Base-by-base conservation (phyloP, 345 rosid genomes). In the Melaleuca alternifolia region DNA sequence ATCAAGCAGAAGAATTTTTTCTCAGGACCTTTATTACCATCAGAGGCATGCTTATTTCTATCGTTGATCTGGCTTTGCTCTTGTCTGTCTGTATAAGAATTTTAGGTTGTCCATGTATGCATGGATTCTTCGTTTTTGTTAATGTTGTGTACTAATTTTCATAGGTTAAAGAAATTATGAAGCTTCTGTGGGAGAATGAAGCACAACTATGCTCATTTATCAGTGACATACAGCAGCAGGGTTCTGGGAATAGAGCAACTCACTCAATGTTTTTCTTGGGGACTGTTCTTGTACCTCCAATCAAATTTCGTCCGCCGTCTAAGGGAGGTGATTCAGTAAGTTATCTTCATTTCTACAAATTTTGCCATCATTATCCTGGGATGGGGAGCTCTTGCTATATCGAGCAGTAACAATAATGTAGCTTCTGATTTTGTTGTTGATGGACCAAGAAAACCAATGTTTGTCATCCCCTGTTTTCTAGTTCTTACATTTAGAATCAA, bases 241-340 rank as follows among this genome's bases (percentile, higher is more conserved):
- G 91, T 85, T 91, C 86, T 87, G 90, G 91, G 53, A 90, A 87
- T 54, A 91, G 91, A 86, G 85, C 87, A 28, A 96, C 94, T 52
- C 89, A 91, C 56, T 90, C 91, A 51, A 95, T 96, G 95, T 97
- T 95, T 89, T 96, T 97, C 90, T 87, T 97, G 86, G 96, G 94
- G 86, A 91, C 93, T 84, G 84, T 97, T 91, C 93, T 96, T 81
- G 99, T 96, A 61, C 95, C 98, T 88, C 99, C 99, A 57, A 94
- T 89, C 88, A 97, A 94, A 91, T 97, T 97, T 86, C 94, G 99
- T 62, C 95, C 98, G 9, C 97, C 98, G 10, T 89, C 99, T 50
- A 94, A 93, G 90, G 98, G 98, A 51, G 97, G 97, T 56, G 98
- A 94, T 91, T 91, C 95, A 75, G 99, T 97, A 92, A 94, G 99